A percentile compares a stretch with the other conserved stretches of the same genome.
Conservation (phyloP, 2,329 filamentous ascomycete genomes). For the Botrytis squamosa region DNA sequence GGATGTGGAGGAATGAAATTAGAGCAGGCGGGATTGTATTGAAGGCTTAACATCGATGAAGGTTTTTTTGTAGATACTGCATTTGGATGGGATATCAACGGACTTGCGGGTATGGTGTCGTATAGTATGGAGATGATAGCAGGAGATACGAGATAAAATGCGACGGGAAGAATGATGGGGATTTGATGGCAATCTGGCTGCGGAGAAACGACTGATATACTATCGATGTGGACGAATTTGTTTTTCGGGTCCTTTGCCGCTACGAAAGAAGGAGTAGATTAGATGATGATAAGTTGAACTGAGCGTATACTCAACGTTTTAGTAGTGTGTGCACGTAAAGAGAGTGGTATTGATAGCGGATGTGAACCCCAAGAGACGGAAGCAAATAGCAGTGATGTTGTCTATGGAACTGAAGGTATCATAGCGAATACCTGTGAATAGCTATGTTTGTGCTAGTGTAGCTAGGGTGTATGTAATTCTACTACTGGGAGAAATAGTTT, state of each 20-base stretch:
- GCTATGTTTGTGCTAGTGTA: not conserved
- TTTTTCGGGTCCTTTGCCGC: not conserved
- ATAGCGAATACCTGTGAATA: not conserved
- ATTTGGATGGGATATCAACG: not conserved
- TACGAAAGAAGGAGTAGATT: not conserved
- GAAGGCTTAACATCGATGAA: not conserved
- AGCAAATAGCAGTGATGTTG: not conserved
- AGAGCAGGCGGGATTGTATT: not conserved
- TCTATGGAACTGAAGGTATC: not conserved
- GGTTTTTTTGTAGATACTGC: not conserved
- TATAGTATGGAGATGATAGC: not conserved
- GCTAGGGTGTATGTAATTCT: not conserved
- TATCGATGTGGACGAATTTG: not conserved
- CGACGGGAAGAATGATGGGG: not conserved
- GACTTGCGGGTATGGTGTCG: not conserved
- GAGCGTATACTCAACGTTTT: too few species aligned
- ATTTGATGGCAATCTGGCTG: not conserved
- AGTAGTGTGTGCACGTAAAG: not conserved
- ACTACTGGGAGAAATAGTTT: fast-evolving
- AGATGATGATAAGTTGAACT: not conserved
- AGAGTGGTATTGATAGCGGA: not conserved
- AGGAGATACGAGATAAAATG: not conserved
- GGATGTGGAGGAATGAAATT: not conserved
- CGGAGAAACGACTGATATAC: too few species aligned
- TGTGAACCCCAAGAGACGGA: not conserved